Conservation (phyloP, 164 flowering plant species). For the Amborella trichopoda region DNA sequence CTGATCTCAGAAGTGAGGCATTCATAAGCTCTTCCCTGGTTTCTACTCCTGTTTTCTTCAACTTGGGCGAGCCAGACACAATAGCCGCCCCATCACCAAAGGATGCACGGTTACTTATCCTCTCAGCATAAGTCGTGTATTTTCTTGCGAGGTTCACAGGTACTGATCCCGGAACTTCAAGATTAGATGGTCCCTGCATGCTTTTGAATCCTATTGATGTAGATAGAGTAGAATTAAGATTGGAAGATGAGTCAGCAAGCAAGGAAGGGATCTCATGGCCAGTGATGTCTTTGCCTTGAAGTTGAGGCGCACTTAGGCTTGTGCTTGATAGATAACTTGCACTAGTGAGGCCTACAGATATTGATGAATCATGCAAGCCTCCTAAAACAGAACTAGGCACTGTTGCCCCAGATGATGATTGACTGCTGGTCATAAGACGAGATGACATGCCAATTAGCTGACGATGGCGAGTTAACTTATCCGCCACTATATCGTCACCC, state of each 20-base stretch:
- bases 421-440: conserved; percentile 27
- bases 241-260: conserved; percentile 15
- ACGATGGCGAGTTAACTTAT: conserved; percentile 35
- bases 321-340: conserved; percentile 23
- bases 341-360: conserved; percentile 28
- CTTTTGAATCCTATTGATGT: conserved; percentile 28
- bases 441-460: conserved; percentile 55
- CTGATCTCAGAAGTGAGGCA: conserved; percentile 42
- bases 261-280: conserved; percentile 35
- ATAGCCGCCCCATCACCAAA: conserved; percentile 48
- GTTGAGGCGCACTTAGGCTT: conserved; percentile 22
- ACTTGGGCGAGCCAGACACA: conserved; percentile 70
- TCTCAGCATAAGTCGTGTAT: conserved; percentile 80
- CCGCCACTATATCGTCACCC: conserved; percentile 75
- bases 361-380: conserved; percentile 37
- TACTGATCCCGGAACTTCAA: conserved; percentile 37
- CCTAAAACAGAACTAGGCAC: conserved; percentile 39
- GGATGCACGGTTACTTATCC: conserved; percentile 63
- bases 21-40: conserved; percentile 63
- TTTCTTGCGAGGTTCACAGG: conserved; percentile 38
- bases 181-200: conserved; percentile 22
- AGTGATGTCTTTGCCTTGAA: conserved; percentile 31
- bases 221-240: conserved; percentile 17
- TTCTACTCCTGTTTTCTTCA: conserved; percentile 85
- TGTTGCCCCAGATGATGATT: conserved; percentile 24